Evolutionary conservation across 2,329 filamentous ascomycete species (phyloP).

Genomic region (Huntiella omanensis): DNA sequence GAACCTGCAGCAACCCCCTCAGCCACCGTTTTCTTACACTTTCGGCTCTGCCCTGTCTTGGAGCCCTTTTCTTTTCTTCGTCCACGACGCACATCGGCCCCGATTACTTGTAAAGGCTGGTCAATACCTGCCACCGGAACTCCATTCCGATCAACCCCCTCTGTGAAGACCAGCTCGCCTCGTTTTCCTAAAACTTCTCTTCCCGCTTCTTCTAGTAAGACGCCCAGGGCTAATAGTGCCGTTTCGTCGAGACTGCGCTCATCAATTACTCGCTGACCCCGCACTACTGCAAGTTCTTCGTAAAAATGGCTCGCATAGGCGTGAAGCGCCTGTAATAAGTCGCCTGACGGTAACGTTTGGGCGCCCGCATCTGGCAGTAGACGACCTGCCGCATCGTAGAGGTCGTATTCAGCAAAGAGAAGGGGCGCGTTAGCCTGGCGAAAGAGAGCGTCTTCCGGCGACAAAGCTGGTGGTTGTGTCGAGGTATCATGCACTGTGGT

Average conservation of each 20-base stretch:
- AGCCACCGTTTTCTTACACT: not conserved
- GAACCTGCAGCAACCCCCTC: not conserved
- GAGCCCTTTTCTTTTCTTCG: not conserved
- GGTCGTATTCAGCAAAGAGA: slow-evolving; percentile 51
- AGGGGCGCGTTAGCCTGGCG: slow-evolving; percentile 42
- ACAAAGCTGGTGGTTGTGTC: slow-evolving; percentile 18
- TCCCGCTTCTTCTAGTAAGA: slow-evolving; percentile 54
- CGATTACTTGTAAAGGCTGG: no score
- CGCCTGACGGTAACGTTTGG: slow-evolving; percentile 43
- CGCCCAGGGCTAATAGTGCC: slow-evolving; percentile 54
- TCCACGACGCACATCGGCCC: not conserved
- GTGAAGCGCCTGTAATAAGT: slow-evolving; percentile 51
- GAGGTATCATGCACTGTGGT: not conserved
- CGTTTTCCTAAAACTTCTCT: slow-evolving; percentile 39
- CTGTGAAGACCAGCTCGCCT: slow-evolving; percentile 55
- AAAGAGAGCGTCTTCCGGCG: slow-evolving; percentile 56
- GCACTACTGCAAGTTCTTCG: slow-evolving; percentile 19
- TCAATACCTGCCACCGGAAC: not conserved
- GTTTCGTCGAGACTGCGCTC: slow-evolving; percentile 58
- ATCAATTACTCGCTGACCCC: slow-evolving; percentile 20
- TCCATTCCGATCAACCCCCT: slow-evolving; percentile 22
- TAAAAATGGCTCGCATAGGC: slow-evolving; percentile 51
- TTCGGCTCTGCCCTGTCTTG: not conserved
- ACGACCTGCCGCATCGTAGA: slow-evolving; percentile 46
- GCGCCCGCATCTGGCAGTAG: slow-evolving; percentile 27